Evolutionary conservation across 306 rosid genomes (phyloP).

Genomic region (Rubus idaeus): DNA sequence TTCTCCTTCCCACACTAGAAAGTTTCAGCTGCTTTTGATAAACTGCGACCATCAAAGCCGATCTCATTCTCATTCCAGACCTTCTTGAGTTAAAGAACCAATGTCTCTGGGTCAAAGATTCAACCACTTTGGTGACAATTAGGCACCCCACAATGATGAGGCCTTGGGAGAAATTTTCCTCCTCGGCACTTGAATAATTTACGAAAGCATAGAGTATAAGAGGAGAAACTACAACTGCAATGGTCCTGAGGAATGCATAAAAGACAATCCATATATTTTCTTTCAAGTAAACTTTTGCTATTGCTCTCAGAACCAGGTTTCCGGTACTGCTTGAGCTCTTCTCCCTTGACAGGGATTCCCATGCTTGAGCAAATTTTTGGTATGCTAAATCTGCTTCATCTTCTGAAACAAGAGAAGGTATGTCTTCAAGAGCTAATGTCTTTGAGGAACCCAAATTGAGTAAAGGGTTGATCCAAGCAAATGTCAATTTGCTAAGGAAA

Average conservation of each 20-base stretch:
- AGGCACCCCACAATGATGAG: conserved; percentile 49
- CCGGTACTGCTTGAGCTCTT: conserved; percentile 28
- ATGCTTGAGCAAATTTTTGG: conserved; percentile 43
- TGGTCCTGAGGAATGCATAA: conserved; percentile 44
- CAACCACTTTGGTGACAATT: conserved; percentile 46
- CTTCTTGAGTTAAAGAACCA: conserved; percentile 63
- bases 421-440: conserved; percentile 52
- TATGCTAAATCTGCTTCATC: conserved; percentile 54
- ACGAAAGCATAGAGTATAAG: conserved; percentile 65
- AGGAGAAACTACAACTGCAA: conserved; percentile 55
- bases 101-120: conserved; percentile 68
- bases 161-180: conserved; percentile 38
- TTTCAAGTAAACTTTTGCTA: conserved; percentile 44
- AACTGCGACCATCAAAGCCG: conserved; percentile 76
- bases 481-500: conserved; percentile 48
- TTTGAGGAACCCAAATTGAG: conserved; percentile 55
- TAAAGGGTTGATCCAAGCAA: conserved; percentile 68
- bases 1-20: conserved; percentile 55
- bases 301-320: conserved; percentile 51
- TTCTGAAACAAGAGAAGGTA: conserved; percentile 61
- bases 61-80: conserved; percentile 75
- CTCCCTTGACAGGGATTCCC: conserved; percentile 48
- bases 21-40: conserved; percentile 68
- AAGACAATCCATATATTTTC: conserved; percentile 57
- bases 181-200: conserved; percentile 42